These are phyloP conservation scores for Pelargonium nanum DNA, from an alignment of 345 rosid genomes.

Conservation along the genomic window DNA sequence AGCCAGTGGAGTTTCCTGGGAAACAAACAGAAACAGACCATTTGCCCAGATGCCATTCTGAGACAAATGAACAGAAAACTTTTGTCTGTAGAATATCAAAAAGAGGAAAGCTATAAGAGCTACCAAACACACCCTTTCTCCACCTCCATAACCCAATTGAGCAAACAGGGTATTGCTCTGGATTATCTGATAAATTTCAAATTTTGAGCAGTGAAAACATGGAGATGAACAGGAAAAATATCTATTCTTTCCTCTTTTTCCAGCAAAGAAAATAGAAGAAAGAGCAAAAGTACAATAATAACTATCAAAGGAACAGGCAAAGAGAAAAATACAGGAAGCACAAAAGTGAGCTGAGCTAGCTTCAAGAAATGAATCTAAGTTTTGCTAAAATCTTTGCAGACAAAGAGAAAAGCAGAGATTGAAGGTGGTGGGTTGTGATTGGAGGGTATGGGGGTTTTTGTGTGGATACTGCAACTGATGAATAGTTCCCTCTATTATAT, in stretches of 20 bases:
- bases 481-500: slow-evolving; percentile 22
- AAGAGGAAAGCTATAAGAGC: slow-evolving; percentile 1
- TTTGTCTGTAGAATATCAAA: not conserved
- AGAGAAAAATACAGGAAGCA: too few species aligned
- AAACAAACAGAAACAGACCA: not conserved
- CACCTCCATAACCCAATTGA: slow-evolving; percentile 9
- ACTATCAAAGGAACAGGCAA: not conserved
- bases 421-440: slow-evolving; percentile 38
- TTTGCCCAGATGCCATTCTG: not conserved
- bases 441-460: slow-evolving; percentile 30
- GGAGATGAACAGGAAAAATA: slow-evolving; percentile 18
- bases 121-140: not conserved
- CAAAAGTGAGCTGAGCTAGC: slow-evolving; percentile 4
- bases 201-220: not conserved
- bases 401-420: slow-evolving; percentile 1
- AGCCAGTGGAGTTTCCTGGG: too few species aligned
- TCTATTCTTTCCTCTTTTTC: slow-evolving; percentile 16
- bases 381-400: slow-evolving; percentile 10
- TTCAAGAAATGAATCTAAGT: slow-evolving; percentile 28
- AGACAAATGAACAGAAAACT: not conserved
- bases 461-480: slow-evolving; percentile 34
- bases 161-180: slow-evolving; percentile 8
- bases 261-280: slow-evolving; percentile 12
- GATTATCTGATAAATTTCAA: slow-evolving; percentile 2
- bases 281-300: too few species aligned